Base-by-base conservation (phyloP, 2,329 filamentous ascomycete genomes). In the Trichophyton benhamiae region DNA sequence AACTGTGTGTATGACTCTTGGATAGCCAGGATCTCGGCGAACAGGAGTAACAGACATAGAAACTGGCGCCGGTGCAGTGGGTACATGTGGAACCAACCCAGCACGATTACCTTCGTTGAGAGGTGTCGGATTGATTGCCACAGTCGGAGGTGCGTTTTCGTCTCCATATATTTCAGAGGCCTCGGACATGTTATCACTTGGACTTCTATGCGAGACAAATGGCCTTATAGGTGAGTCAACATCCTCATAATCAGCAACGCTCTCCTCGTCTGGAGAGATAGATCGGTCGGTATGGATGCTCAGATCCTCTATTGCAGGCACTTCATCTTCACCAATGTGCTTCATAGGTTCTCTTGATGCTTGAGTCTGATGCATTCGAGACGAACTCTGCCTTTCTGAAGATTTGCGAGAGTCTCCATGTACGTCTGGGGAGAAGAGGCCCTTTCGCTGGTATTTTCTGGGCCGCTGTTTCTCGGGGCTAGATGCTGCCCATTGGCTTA, bases 1-100 rank as follows among this genome's bases (percentile, higher is more conserved):
- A 0, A 88, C 84, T 0, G 88, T 91, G 71, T 88, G 83, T 64
- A 87, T 82, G n/a, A 80, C 76, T 49, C 78, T 77, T 61, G 79
- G 78, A n/a, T 72, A 75, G n/a, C 78, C 68, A 0, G 75, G 73
- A 15, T 68, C 68, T 6, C 66, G 63, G 53, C 82, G 80, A 58
- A 79, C 74, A 0, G 86, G 86, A 1, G 86, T 88, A 6, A 78
- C 74, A 1, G 82, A 82, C 36, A 68, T 67, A 36, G 69, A 65
- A 58, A 66, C 52, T 27, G 55, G n/a, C 8, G 2, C 7, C 30
- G 2, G 17, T 11, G 27, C 27, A 9, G 63, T 15, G 2, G 62
- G 58, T 4, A 63, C 5, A 53, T 60, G 48, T 72, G 53, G 25
- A 27, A 46, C 30, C 1, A 72, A 70, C 44, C 41, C 15, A 38